Evolutionary conservation across 169 alveolate genomes (phyloP).

Genomic region (Eimeria mitis): DNA sequence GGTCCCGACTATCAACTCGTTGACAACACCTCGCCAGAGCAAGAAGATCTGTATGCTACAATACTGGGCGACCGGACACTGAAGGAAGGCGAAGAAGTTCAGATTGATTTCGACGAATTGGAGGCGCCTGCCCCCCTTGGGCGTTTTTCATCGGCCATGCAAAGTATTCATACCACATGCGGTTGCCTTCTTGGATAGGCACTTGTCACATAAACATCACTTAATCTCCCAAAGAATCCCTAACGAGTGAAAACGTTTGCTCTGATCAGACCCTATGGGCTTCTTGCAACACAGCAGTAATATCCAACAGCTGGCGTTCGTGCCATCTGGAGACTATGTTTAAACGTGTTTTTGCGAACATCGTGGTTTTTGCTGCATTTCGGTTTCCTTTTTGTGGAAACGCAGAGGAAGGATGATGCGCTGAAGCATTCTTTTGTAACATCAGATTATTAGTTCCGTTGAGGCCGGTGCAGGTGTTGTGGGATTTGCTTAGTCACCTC

Average conservation of each 20-base stretch:
- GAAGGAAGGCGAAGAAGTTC: slow-evolving; percentile 35
- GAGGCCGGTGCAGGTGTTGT: neutral
- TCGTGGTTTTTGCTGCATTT: neutral
- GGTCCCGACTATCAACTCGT: neutral
- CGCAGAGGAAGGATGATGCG: neutral
- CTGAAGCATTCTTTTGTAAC: neutral
- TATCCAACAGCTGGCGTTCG: neutral
- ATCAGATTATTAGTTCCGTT: neutral
- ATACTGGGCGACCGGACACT: slow-evolving; percentile 52
- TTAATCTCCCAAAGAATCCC: neutral
- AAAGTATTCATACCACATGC: slow-evolving; percentile 31
- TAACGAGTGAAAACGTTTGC: slow-evolving; percentile 1
- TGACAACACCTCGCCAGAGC: neutral
- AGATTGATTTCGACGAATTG: slow-evolving; percentile 64
- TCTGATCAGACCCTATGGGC: neutral
- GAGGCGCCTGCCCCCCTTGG: slow-evolving; percentile 35
- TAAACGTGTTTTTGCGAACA: neutral
- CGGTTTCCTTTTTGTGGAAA: neutral
- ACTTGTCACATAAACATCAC: neutral
- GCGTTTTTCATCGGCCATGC: slow-evolving; percentile 40
- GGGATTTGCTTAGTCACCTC: neutral
- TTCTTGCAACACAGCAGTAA: neutral
- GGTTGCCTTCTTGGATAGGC: slow-evolving; percentile 56
- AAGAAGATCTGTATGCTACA: slow-evolving; percentile 18
- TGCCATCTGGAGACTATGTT: neutral